Percentiles rank a stretch among this genome's conserved stretches.
Conservation (phyloP, 768 basidiomycete species). For the Agrocybe pediades region DNA sequence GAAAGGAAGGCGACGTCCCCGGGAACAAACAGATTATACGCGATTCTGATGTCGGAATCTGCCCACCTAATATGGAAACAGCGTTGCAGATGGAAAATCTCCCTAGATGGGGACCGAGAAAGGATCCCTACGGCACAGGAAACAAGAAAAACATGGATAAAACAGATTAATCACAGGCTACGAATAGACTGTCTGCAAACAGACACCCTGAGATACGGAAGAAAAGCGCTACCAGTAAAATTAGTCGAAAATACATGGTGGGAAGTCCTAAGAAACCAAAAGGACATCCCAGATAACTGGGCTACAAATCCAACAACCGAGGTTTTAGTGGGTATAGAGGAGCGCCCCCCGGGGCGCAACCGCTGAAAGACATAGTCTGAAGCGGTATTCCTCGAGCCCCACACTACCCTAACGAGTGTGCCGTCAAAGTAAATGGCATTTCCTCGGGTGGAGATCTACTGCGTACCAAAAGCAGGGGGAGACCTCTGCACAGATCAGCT, state of each 20-base stretch:
- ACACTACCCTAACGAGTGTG: not conserved
- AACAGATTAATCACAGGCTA: slow-evolving; percentile 12
- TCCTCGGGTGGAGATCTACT: not conserved
- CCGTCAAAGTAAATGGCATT: not conserved
- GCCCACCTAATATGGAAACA: slow-evolving; percentile 32
- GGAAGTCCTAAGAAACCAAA: slow-evolving; percentile 1
- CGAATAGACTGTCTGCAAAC: slow-evolving; percentile 17
- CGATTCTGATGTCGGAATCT: slow-evolving; percentile 28
- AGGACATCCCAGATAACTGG: slow-evolving; percentile 1
- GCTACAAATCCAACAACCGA: not conserved
- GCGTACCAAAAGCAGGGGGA: not conserved
- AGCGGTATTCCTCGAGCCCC: not conserved
- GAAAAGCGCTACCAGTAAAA: not conserved
- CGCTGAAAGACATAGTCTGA: not conserved
- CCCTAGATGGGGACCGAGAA: slow-evolving; percentile 3
- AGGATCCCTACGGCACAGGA: slow-evolving; percentile 3
- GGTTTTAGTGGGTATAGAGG: slow-evolving; percentile 10
- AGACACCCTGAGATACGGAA: not conserved
- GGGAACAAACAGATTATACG: slow-evolving; percentile 16
- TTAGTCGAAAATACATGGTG: slow-evolving; percentile 6
- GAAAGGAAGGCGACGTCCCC: not conserved
- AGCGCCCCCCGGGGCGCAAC: not conserved
- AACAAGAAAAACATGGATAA: slow-evolving; percentile 15
- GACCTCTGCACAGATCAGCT: not conserved
- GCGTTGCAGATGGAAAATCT: slow-evolving; percentile 25